phyloP scores from a whole-genome alignment of 495 filamentous ascomycete species.

The Trichoderma parareesei region DNA sequence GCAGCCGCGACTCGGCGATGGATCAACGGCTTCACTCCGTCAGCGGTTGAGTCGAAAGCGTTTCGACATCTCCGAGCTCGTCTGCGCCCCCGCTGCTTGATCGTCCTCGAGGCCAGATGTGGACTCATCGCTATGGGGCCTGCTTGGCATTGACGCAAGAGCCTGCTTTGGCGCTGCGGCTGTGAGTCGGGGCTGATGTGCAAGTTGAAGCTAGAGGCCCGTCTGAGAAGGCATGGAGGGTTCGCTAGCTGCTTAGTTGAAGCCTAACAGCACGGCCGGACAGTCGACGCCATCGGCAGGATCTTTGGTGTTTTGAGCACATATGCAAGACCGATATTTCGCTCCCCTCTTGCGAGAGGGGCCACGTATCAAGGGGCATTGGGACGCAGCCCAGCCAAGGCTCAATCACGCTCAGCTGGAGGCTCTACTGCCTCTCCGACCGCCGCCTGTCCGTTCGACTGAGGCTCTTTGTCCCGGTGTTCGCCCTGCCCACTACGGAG shows the following conservation, averaged over 20 bases:
- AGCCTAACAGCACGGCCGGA: not conserved
- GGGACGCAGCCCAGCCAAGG: slow-evolving; percentile 3
- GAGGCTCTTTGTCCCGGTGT: not conserved
- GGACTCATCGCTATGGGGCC: not conserved
- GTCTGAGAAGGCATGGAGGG: not conserved
- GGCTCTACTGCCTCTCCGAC: not conserved
- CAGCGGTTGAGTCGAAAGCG: not conserved
- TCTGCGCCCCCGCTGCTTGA: not conserved
- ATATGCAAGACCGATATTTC: slow-evolving; percentile 2
- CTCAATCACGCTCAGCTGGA: slow-evolving; percentile 5
- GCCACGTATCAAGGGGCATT: not conserved
- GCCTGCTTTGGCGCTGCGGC: not conserved
- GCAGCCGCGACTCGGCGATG: not conserved
- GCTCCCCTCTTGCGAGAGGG: slow-evolving; percentile 6
- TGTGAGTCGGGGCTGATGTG: not conserved
- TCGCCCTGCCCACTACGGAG: not conserved
- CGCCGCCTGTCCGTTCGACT: not conserved
- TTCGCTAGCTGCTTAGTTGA: not conserved
- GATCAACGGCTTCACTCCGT: not conserved
- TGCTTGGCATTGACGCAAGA: slow-evolving; percentile 7
- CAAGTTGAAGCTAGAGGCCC: not conserved
- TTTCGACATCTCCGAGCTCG: not conserved
- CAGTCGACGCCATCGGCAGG: not conserved
- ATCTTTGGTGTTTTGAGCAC: slow-evolving; percentile 7
- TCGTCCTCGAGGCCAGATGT: not conserved